Evolutionary conservation across 2,329 filamentous ascomycete species (phyloP).

Genomic region (Gnomoniopsis smithogilvyi): DNA sequence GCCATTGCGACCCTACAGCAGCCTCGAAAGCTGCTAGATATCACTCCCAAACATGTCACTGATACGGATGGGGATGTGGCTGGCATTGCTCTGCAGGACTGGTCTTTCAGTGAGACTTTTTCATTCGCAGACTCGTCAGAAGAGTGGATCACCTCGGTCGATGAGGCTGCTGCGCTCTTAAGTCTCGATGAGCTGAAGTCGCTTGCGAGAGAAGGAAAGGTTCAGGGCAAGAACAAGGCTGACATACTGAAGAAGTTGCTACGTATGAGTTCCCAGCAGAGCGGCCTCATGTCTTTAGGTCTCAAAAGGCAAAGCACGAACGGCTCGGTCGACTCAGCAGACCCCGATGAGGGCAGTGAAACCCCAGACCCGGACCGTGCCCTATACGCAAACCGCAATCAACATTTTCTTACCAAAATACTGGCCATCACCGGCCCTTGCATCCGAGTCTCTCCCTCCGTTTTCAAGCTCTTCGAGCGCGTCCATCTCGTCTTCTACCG

Average conservation of each 20-base stretch:
- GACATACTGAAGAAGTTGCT: constrained; percentile 74
- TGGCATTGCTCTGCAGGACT: constrained; percentile 37
- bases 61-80: constrained; percentile 21
- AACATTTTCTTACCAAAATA: constrained; percentile 75
- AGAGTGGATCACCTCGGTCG: constrained; percentile 68
- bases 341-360: constrained; percentile 34
- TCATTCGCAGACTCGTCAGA: constrained; percentile 78
- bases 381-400: constrained; percentile 60
- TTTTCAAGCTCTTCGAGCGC: constrained; percentile 82
- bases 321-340: constrained; percentile 47
- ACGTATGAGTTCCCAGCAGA: constrained; percentile 71
- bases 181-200: constrained; percentile 83
- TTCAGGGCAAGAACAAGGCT: constrained; percentile 83
- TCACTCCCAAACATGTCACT: constrained; percentile 14
- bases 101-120: constrained; percentile 55
- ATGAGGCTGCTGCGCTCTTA: constrained; percentile 79
- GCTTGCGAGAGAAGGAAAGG: constrained; percentile 81
- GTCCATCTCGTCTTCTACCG: constrained; percentile 96
- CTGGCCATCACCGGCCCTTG: constrained; percentile 75
- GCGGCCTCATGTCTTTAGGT: constrained; percentile 67
- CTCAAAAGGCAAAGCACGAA: constrained; percentile 63
- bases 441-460: constrained; percentile 70
- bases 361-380: constrained; percentile 26
- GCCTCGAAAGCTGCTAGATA: constrained; percentile 49
- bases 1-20: constrained; percentile 66